Percentiles rank a stretch among this genome's conserved stretches.
These are phyloP conservation scores for Fusarium sp. DNA, from an alignment of 2,329 filamentous ascomycete species.

Conservation along the genomic window DNA sequence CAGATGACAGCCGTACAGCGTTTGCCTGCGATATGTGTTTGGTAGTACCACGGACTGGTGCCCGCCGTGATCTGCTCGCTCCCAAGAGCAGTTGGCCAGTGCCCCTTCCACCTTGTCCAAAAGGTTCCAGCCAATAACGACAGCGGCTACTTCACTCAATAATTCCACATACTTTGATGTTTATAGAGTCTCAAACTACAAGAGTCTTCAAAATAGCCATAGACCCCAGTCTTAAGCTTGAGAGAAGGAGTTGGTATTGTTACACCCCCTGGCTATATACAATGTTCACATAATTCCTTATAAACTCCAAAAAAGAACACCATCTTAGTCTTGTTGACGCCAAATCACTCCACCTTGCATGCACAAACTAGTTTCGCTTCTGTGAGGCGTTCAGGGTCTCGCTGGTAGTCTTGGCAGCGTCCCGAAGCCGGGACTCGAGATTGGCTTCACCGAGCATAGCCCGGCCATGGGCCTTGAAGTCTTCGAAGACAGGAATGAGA, in stretches of 20 bases:
- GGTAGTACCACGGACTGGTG: neutral
- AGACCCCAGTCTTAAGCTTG: neutral
- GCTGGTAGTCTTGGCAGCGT: conserved; percentile 77
- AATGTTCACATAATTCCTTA: neutral
- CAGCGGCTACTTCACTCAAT: neutral
- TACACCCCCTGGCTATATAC: neutral
- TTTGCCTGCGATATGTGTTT: neutral
- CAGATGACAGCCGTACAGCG: neutral
- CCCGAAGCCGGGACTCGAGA: conserved; percentile 84
- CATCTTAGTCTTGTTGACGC: neutral
- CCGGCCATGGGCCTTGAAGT: conserved; percentile 81
- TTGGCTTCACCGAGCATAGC: conserved; percentile 92
- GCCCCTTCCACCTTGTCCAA: neutral
- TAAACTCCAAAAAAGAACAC: neutral
- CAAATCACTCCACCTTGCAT: neutral
- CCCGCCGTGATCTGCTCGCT: neutral
- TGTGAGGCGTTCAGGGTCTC: conserved; percentile 56
- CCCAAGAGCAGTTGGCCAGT: neutral
- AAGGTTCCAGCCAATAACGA: neutral
- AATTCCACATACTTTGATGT: neutral
- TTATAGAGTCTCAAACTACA: neutral
- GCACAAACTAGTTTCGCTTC: conserved; percentile 34
- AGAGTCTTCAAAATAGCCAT: neutral
- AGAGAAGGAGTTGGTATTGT: neutral
- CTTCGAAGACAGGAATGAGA: conserved; percentile 74